A percentile compares a stretch with the other conserved stretches of the same genome.
Evolutionary conservation across 2,329 filamentous ascomycete genomes (phyloP).

Genomic region (Knufia fluminis): DNA sequence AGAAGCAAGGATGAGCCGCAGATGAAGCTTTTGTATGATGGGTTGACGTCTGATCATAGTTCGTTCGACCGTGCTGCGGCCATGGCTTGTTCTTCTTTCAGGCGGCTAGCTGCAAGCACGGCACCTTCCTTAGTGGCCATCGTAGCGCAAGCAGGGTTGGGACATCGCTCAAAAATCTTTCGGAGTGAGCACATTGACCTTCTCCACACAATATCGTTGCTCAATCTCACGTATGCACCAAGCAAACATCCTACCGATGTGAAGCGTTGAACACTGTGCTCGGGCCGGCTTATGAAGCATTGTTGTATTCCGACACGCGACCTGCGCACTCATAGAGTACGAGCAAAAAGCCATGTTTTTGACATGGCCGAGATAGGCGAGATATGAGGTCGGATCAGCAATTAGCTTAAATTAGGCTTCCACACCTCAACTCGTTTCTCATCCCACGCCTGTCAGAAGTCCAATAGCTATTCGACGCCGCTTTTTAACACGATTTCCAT

Average conservation of each 20-base stretch:
- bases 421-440: background rate
- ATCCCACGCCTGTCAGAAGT: no score
- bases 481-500: no score
- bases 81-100: background rate
- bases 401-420: background rate
- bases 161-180: background rate
- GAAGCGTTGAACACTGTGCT: no score
- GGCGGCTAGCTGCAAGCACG: background rate
- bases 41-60: slow-evolving; percentile 1
- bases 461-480: no score
- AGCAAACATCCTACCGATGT: no score
- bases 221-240: no score
- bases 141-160: background rate
- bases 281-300: no score
- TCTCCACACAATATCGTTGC: background rate
- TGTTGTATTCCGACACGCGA: no score
- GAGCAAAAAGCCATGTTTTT: background rate
- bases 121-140: slow-evolving; percentile 1
- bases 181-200: background rate
- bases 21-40: background rate
- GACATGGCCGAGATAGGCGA: background rate
- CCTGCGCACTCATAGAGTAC: background rate
- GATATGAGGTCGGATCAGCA: background rate
- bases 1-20: slow-evolving; percentile 6
- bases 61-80: background rate